These are phyloP conservation scores for Penicillium glabrum DNA, from an alignment of 2,329 filamentous ascomycete genomes.

Conservation along the genomic window DNA sequence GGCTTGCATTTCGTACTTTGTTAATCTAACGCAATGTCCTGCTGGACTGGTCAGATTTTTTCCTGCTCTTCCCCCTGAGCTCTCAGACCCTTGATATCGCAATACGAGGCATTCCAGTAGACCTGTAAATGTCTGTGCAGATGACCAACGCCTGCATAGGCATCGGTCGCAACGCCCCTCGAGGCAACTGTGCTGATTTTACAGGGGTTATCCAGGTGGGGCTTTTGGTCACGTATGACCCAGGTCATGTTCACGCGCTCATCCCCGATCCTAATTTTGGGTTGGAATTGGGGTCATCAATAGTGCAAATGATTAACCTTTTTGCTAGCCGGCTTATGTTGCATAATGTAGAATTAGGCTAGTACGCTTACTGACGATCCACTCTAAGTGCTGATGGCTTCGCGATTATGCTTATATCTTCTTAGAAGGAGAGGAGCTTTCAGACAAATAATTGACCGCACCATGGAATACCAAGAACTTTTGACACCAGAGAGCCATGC, in stretches of 20 bases:
- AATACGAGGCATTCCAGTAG: background rate
- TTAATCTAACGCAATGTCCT: background rate
- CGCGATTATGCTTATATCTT: background rate
- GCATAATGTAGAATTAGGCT: background rate
- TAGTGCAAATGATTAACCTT: conserved; percentile 1
- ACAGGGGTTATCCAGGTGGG: background rate
- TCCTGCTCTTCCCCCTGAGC: background rate
- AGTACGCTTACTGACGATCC: background rate
- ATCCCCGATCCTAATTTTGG: conserved; percentile 9
- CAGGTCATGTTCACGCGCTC: background rate
- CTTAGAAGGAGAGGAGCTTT: no score
- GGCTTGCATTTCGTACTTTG: background rate
- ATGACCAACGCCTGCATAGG: background rate
- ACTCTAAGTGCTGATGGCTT: background rate
- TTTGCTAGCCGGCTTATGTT: background rate
- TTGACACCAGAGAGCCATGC: no score
- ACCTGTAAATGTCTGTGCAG: background rate
- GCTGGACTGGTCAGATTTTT: background rate
- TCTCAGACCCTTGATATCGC: background rate
- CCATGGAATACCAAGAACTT: no score
- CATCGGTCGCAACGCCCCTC: background rate
- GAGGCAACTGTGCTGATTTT: background rate
- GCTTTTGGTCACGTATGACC: background rate
- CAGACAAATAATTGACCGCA: no score
- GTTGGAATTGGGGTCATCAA: conserved; percentile 1